These are phyloP conservation scores for Tilletia indica DNA, from an alignment of 1,284 basidiomycete species.

Conservation along the genomic window DNA sequence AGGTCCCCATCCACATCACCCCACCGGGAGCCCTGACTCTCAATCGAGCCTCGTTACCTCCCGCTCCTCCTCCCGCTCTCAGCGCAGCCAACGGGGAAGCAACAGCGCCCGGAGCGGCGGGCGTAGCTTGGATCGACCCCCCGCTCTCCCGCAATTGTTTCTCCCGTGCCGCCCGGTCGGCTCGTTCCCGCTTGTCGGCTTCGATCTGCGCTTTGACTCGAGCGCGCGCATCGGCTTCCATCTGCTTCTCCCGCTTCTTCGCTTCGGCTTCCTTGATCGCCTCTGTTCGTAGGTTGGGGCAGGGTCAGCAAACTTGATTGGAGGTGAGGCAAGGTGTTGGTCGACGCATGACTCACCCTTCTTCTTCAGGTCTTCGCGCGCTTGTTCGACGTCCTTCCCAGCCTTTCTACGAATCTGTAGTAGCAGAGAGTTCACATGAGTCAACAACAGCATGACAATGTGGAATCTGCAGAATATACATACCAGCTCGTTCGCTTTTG, in stretches of 20 bases:
- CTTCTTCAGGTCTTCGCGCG: constrained; percentile 49
- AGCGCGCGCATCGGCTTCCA: constrained; percentile 47
- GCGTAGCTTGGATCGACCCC: neutral
- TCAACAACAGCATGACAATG: neutral
- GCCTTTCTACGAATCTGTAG: constrained; percentile 52
- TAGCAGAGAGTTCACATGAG: neutral
- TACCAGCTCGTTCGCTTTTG: constrained; percentile 46
- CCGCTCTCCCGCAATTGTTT: constrained; percentile 46
- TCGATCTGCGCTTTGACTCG: constrained; percentile 53
- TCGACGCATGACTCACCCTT: constrained; percentile 32
- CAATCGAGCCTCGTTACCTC: constrained; percentile 44
- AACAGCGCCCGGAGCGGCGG: constrained; percentile 26
- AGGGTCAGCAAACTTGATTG: neutral
- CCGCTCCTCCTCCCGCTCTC: neutral
- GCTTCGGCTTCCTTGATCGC: constrained; percentile 48
- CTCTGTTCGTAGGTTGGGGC: constrained; percentile 26
- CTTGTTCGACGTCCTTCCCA: constrained; percentile 43
- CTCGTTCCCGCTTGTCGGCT: constrained; percentile 51
- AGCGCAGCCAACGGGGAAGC: constrained; percentile 29
- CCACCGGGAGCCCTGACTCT: constrained; percentile 47
- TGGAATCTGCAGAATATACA: neutral
- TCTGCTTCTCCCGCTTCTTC: constrained; percentile 47
- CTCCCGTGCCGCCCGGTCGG: constrained; percentile 47
- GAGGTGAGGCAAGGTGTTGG: neutral
- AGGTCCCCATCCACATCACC: constrained; percentile 44